A percentile compares a stretch with the other conserved stretches of the same genome.
phyloP scores from a whole-genome alignment of 305 asterid genomes.

The Fraxinus velutina region DNA sequence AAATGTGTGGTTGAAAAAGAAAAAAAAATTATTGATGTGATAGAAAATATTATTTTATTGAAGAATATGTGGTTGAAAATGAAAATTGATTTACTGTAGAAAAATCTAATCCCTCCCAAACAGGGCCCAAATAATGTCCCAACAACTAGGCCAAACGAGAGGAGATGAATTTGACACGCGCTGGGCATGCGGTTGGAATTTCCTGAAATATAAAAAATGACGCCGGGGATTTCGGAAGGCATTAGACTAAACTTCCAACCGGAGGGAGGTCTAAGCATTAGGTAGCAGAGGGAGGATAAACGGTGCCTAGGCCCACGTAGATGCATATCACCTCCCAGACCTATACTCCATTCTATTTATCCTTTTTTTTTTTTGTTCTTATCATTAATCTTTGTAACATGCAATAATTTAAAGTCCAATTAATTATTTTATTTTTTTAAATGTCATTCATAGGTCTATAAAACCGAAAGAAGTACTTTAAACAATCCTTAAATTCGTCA shows the following conservation, averaged over 20 bases:
- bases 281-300: slow-evolving; percentile 13
- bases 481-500: not conserved
- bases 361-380: not conserved
- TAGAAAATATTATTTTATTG: no score
- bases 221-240: slow-evolving; percentile 52
- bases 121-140: not conserved
- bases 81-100: no score
- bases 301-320: slow-evolving; percentile 6
- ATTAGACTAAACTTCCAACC: not conserved
- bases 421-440: not conserved
- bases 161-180: slow-evolving; percentile 11
- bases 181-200: not conserved
- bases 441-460: not conserved
- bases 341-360: not conserved
- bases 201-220: slow-evolving; percentile 18
- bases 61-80: no score
- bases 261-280: slow-evolving; percentile 28
- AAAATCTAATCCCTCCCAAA: no score
- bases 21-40: no score
- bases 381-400: not conserved
- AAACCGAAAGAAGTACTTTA: not conserved
- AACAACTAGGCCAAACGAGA: not conserved
- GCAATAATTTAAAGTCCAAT: not conserved
- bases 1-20: no score
- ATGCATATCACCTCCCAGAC: not conserved